Conservation (phyloP, 164 flowering plant genomes). For the Tinospora cordifolia region DNA sequence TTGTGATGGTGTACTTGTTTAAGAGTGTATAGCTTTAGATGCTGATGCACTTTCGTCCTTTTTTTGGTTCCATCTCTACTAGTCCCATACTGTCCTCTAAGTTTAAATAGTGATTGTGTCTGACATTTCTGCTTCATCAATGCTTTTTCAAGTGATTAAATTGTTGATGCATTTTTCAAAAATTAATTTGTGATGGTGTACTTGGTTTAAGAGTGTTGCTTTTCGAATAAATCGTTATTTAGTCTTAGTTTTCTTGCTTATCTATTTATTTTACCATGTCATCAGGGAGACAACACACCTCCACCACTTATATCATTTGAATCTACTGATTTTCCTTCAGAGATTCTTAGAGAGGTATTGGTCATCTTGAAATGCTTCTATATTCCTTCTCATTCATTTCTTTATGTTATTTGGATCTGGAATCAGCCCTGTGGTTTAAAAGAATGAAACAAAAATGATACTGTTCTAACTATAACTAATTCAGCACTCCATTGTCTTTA, state of each 20-base stretch:
- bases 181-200: not conserved
- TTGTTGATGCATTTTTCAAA: no score
- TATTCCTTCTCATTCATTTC: conserved; percentile 1
- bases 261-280: not conserved
- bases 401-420: conserved; percentile 5
- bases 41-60: no score
- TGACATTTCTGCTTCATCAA: no score
- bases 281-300: conserved; percentile 72
- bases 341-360: conserved; percentile 80
- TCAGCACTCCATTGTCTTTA: not conserved
- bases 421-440: not conserved
- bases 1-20: not conserved
- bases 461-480: not conserved
- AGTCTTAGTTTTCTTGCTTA: not conserved
- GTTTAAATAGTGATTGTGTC: no score
- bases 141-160: no score
- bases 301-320: conserved; percentile 74
- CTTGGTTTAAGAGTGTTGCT: not conserved
- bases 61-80: no score
- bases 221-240: not conserved
- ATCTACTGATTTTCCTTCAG: conserved; percentile 74
- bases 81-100: no score
- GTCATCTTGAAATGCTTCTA: not conserved
- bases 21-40: not conserved
- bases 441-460: not conserved